A percentile compares a stretch with the other conserved stretches of the same genome.
Evolutionary conservation across 805 yeast species (phyloP).

Genomic region (Kockiozyma suomiensis): DNA sequence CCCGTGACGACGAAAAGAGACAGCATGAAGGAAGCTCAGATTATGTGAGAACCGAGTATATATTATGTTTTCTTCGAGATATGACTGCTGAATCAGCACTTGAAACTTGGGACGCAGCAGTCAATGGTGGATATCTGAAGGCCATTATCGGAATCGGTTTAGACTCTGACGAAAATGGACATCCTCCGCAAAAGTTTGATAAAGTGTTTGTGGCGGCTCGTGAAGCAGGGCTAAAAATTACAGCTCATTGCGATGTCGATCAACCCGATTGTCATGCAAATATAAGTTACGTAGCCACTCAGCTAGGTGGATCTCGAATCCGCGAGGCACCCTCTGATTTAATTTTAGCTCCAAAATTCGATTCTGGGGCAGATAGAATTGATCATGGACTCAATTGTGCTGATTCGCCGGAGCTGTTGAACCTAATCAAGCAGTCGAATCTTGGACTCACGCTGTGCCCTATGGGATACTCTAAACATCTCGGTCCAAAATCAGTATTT

Average conservation of each 20-base stretch:
- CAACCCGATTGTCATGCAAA: conserved; percentile 13
- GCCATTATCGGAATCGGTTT: conserved; percentile 74
- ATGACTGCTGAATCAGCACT: conserved; percentile 17
- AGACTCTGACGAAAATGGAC: conserved; percentile 75
- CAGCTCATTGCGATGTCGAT: conserved; percentile 27
- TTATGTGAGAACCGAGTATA: conserved; percentile 12
- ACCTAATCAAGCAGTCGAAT: conserved; percentile 12
- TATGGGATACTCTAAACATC: conserved; percentile 21
- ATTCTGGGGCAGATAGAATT: conserved; percentile 24
- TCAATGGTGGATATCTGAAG: conserved; percentile 37
- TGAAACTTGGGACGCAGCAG: conserved; percentile 9
- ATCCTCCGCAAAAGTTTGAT: conserved; percentile 71
- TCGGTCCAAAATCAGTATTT: conserved; percentile 18
- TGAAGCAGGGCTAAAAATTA: conserved; percentile 15
- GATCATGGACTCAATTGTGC: conserved; percentile 27
- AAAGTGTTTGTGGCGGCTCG: conserved; percentile 59
- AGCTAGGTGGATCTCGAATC: conserved; percentile 21
- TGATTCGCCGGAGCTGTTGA: conserved; percentile 12
- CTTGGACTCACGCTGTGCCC: conserved; percentile 25
- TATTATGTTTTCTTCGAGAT: conserved; percentile 22
- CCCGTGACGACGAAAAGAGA: conserved; percentile 4
- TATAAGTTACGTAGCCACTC: conserved; percentile 20
- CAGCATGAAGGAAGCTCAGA: neutral
- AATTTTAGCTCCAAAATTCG: conserved; percentile 3
- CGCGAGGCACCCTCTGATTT: neutral